Conservation (phyloP, 176 grass and related monocot genomes). For the Poa pratensis region DNA sequence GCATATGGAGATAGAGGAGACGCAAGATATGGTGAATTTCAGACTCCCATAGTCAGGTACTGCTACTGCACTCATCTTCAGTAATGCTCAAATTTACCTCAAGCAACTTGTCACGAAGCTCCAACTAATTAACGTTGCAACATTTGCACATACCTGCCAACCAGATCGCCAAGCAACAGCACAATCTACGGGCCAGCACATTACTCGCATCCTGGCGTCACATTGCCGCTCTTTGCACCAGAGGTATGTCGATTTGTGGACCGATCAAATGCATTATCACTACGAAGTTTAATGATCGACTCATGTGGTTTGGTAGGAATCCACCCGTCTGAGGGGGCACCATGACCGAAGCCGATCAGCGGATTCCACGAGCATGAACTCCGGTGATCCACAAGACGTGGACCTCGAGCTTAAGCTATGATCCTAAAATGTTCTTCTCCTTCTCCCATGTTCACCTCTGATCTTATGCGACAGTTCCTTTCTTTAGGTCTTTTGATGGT, state of each 20-base stretch:
- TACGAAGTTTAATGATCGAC: slow-evolving; percentile 27
- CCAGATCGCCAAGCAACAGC: slow-evolving; percentile 54
- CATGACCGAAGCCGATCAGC: slow-evolving; percentile 61
- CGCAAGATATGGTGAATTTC: slow-evolving; percentile 46
- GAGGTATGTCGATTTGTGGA: slow-evolving; percentile 41
- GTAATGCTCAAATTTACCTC: not conserved
- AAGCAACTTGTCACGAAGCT: slow-evolving; percentile 15
- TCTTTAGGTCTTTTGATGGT: slow-evolving; percentile 34
- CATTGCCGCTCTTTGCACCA: slow-evolving; percentile 57
- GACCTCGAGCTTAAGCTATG: slow-evolving; percentile 88
- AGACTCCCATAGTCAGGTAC: slow-evolving; percentile 58
- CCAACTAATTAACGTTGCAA: slow-evolving; percentile 30
- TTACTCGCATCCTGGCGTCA: slow-evolving; percentile 44
- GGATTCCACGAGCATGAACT: slow-evolving; percentile 62
- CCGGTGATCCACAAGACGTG: slow-evolving; percentile 63
- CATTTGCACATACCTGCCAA: slow-evolving; percentile 23
- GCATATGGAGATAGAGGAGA: slow-evolving; percentile 56
- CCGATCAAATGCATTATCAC: slow-evolving; percentile 13
- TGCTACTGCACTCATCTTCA: slow-evolving; percentile 34
- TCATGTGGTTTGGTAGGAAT: slow-evolving; percentile 36
- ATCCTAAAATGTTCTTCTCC: slow-evolving; percentile 36
- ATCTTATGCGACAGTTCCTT: slow-evolving; percentile 40
- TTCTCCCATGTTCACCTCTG: slow-evolving; percentile 12
- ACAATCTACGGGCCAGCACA: slow-evolving; percentile 42
- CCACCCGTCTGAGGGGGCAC: slow-evolving; percentile 40